phyloP scores from a whole-genome alignment of 768 basidiomycete species.

The Boletus huronensis region DNA sequence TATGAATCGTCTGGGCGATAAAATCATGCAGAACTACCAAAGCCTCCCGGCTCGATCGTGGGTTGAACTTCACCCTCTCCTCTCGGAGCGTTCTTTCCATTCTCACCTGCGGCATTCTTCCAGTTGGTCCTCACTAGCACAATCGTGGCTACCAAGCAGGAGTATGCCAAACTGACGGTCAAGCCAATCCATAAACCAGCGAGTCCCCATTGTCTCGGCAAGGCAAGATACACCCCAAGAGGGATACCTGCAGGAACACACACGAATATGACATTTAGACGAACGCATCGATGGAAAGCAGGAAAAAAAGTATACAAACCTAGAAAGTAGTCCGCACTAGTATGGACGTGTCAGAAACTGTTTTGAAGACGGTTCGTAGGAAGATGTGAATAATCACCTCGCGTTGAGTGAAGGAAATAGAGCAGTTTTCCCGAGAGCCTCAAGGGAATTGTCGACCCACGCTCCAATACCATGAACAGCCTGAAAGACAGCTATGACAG shows the following conservation, averaged over 20 bases:
- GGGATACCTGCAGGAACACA: conserved; percentile 29
- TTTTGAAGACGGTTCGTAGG: background rate
- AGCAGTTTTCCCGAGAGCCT: conserved; percentile 17
- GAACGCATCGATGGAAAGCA: background rate
- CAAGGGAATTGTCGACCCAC: conserved; percentile 18
- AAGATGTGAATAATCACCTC: conserved; percentile 9
- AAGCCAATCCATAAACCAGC: conserved; percentile 25
- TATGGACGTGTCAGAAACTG: background rate
- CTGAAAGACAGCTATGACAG: conserved; percentile 34
- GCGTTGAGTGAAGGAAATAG: conserved; percentile 23
- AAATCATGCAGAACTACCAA: background rate
- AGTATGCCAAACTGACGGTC: conserved; percentile 19
- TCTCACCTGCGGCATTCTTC: conserved; percentile 4
- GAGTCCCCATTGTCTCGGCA: conserved; percentile 21
- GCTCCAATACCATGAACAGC: conserved; percentile 20
- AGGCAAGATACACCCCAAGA: conserved; percentile 25
- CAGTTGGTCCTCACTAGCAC: conserved; percentile 21
- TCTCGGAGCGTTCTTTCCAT: background rate
- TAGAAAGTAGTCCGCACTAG: conserved; percentile 19
- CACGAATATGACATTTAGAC: background rate
- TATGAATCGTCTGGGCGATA: background rate
- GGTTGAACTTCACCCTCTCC: background rate
- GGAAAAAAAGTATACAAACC: conserved; percentile 30
- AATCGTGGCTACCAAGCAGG: conserved; percentile 16
- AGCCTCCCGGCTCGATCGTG: background rate